phyloP scores from a whole-genome alignment of 495 filamentous ascomycete species.

The Talaromyces borbonicus region DNA sequence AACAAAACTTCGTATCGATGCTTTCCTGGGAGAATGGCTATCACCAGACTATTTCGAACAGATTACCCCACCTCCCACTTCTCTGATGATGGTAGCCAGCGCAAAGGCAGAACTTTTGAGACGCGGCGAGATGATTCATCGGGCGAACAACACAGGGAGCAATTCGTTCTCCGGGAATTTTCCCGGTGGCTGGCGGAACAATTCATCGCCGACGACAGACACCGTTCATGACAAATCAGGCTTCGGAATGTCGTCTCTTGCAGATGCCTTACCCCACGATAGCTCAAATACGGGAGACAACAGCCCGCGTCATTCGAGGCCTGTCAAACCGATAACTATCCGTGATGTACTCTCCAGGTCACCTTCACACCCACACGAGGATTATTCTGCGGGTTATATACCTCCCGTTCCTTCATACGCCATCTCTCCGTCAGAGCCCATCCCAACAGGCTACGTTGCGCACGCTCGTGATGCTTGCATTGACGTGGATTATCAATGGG shows the following conservation, averaged over 20 bases:
- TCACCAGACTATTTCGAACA: conserved; percentile 84
- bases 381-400: conserved; percentile 41
- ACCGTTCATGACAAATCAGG: conserved; percentile 18
- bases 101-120: conserved; percentile 79
- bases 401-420: conserved; percentile 77
- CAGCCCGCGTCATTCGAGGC: not conserved
- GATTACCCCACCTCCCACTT: conserved; percentile 81
- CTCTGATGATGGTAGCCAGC: conserved; percentile 72
- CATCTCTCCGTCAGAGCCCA: conserved; percentile 64
- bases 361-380: conserved; percentile 1
- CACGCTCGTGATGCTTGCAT: conserved; percentile 89
- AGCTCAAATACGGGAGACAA: not conserved
- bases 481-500: conserved; percentile 86
- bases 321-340: conserved; percentile 2
- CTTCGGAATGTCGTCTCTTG: conserved; percentile 9
- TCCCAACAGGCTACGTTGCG: conserved; percentile 77
- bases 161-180: conserved; percentile 37
- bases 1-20: conserved; percentile 63
- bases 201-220: conserved; percentile 15
- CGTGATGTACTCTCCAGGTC: conserved; percentile 5
- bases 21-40: conserved; percentile 93
- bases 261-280: not conserved
- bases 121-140: conserved; percentile 43
- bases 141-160: conserved; percentile 16
- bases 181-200: conserved; percentile 53